Evolutionary conservation across 2,329 filamentous ascomycete genomes (phyloP).

Genomic region (Colletotrichum sp.): DNA sequence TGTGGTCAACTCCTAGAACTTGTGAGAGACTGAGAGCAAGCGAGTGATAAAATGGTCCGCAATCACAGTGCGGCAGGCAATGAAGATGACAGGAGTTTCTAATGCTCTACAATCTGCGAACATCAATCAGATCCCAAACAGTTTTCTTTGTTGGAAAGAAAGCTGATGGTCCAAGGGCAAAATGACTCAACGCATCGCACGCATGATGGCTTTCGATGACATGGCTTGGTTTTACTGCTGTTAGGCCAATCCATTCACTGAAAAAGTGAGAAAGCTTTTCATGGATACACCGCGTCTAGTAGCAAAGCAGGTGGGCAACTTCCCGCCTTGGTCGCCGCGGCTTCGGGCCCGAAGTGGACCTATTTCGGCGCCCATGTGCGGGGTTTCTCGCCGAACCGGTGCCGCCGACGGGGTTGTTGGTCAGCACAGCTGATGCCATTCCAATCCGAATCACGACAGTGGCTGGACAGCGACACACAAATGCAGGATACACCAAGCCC

Average conservation of each 20-base stretch:
- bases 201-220: neutral
- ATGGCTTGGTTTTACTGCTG: neutral
- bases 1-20: neutral
- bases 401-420: constrained; percentile 15
- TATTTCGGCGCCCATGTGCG: neutral
- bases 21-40: neutral
- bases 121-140: neutral
- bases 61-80: neutral
- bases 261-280: neutral
- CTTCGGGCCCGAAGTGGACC: neutral
- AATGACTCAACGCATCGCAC: neutral
- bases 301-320: neutral
- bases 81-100: neutral
- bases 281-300: accelerated
- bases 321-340: neutral
- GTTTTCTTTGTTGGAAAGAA: neutral
- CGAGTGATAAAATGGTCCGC: neutral
- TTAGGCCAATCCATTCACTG: neutral
- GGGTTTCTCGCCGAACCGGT: neutral
- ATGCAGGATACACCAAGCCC: neutral
- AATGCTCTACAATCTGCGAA: neutral
- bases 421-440: neutral
- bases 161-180: neutral
- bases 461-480: neutral
- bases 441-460: neutral